Percentiles rank a stretch among this genome's conserved stretches.
phyloP scores from a whole-genome alignment of 2,329 filamentous ascomycete species.

The Fusarium bactridioides region DNA sequence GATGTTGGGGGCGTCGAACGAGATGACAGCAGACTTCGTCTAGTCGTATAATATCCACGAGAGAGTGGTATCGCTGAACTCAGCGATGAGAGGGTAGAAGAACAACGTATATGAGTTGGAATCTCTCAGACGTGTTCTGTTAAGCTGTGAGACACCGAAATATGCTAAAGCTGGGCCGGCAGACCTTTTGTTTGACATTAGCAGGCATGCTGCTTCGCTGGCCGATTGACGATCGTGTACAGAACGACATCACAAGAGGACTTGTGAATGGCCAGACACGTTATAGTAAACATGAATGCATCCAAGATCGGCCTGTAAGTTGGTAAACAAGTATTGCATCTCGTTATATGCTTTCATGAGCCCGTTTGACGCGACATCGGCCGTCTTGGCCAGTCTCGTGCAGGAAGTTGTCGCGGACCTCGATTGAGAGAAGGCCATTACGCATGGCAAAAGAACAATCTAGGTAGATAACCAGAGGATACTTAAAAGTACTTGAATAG shows the following conservation, averaged over 20 bases:
- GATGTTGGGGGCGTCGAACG: background rate
- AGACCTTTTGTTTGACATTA: no score
- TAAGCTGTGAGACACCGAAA: no score
- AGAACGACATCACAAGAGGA: background rate
- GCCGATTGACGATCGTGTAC: background rate
- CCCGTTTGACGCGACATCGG: rapidly evolving
- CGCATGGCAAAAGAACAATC: no score
- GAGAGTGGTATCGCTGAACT: no score
- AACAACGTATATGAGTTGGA: no score
- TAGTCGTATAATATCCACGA: no score
- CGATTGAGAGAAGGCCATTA: background rate
- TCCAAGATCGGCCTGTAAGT: rapidly evolving
- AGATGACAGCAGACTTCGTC: background rate
- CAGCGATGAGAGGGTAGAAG: no score
- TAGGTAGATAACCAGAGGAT: no score
- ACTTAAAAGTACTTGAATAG: no score
- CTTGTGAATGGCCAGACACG: no score
- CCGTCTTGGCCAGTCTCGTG: background rate
- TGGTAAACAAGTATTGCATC: rapidly evolving
- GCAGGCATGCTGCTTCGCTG: background rate
- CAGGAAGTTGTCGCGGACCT: background rate
- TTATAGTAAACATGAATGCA: rapidly evolving
- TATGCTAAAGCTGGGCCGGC: no score
- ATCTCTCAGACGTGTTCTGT: rapidly evolving
- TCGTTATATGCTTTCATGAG: rapidly evolving